Evolutionary conservation across 2,329 filamentous ascomycete species (phyloP).

Genomic region (Xylaria arbuscula): DNA sequence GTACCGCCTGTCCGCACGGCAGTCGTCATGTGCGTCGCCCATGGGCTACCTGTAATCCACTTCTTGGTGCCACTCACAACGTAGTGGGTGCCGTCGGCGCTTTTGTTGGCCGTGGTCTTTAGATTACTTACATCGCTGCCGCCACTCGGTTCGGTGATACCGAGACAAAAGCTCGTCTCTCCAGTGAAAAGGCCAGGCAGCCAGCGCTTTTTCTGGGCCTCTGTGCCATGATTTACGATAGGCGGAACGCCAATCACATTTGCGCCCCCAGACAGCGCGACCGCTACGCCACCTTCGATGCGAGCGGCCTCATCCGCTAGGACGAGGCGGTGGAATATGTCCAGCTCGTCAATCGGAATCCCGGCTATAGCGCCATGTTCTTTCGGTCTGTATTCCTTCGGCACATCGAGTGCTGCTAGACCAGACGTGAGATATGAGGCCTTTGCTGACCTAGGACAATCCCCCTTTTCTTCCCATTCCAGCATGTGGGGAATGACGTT

Average conservation of each 20-base stretch:
- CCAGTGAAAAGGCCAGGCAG: constrained; percentile 62
- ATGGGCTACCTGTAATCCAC: constrained; percentile 72
- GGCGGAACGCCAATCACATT: constrained; percentile 60
- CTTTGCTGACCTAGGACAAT: constrained; percentile 58
- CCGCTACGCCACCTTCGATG: constrained; percentile 64
- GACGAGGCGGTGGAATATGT: constrained; percentile 53
- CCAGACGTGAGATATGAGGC: constrained; percentile 52
- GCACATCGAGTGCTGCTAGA: constrained; percentile 48
- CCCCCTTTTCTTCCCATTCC: constrained; percentile 69
- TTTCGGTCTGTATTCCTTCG: constrained; percentile 52
- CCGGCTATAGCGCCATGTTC: constrained; percentile 57
- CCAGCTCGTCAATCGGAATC: constrained; percentile 49
- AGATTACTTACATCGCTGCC: constrained; percentile 73
- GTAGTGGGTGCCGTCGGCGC: constrained; percentile 60
- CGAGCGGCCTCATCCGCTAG: constrained; percentile 53
- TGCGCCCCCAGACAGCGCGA: constrained; percentile 63
- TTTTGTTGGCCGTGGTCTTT: constrained; percentile 64
- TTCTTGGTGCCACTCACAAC: constrained; percentile 72
- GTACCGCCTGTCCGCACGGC: constrained; percentile 68
- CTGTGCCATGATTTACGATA: constrained; percentile 44
- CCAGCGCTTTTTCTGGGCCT: constrained; percentile 45
- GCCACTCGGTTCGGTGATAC: constrained; percentile 51
- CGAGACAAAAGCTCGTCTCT: constrained; percentile 51
- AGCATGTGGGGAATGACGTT: constrained; percentile 67
- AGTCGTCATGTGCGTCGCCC: constrained; percentile 71